Conservation (phyloP, 2,329 filamentous ascomycete species). For the Pseudodiploospora longispora region DNA sequence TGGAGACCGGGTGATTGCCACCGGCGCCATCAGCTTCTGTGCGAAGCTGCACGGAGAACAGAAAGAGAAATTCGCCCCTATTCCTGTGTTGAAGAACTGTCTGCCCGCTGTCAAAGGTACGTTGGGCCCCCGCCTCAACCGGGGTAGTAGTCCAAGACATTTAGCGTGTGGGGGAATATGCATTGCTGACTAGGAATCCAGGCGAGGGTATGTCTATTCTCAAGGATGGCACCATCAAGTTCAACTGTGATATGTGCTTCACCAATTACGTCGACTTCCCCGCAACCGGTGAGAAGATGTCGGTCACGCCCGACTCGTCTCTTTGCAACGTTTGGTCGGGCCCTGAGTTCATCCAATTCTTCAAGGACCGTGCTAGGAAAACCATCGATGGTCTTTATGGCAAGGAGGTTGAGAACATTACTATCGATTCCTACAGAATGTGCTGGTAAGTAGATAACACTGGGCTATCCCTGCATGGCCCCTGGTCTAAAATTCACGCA, state of each 20-base stretch:
- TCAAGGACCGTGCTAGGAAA: conserved; percentile 32
- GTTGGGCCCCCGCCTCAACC: conserved; percentile 7
- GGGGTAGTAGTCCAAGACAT: too few relatives aligned
- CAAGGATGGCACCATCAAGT: conserved; percentile 45
- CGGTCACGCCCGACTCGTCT: conserved; percentile 35
- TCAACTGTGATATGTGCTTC: conserved; percentile 52
- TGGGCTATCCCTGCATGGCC: background rate
- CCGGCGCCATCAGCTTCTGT: conserved; percentile 40
- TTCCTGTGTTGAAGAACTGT: conserved; percentile 46
- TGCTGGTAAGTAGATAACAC: conserved; percentile 32
- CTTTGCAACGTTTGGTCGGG: conserved; percentile 36
- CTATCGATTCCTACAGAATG: conserved; percentile 36
- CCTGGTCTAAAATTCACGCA: background rate
- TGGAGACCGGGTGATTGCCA: conserved; percentile 46
- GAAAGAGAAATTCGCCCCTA: conserved; percentile 35
- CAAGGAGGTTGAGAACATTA: conserved; percentile 27
- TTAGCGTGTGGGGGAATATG: background rate
- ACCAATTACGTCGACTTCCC: conserved; percentile 43
- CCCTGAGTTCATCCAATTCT: conserved; percentile 32
- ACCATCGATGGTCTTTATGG: conserved; percentile 35
- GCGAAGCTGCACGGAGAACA: conserved; percentile 34
- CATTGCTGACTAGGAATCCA: conserved; percentile 12
- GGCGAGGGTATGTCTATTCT: conserved; percentile 38
- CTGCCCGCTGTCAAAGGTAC: conserved; percentile 33
- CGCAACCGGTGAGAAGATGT: conserved; percentile 42